Base-by-base conservation (phyloP, 768 basidiomycete genomes). In the Kwoniella mangroviensis region DNA sequence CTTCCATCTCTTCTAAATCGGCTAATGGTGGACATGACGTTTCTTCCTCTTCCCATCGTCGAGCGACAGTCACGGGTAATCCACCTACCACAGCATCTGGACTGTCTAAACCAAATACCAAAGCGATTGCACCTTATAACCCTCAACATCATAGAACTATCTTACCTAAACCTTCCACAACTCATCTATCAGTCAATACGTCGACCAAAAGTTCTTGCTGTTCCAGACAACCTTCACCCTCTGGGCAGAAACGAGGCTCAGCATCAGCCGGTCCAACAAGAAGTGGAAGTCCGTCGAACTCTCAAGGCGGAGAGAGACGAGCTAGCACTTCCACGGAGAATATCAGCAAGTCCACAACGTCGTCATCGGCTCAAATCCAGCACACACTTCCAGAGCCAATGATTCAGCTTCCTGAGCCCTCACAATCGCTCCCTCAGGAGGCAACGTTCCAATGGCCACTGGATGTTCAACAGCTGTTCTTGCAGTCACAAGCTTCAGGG, bases 61-160 rank as follows among this genome's bases (percentile, higher is more conserved):
- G 79, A 45, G 73, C 75, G 1, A 77, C 79, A 0, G 70, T 75
- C 17, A 75, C 76, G 1, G 63, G 68, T 11, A 65, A 41, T 52
- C 57, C 49, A 65, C 53, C 71, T 63, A 54, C 71, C 70, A 26
- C 53, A 0, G 52, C 28, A 41, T 40, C 65, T 22, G 71, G 74
- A 73, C 72, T 60, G 75, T 22, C 42, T 13, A 66, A 80, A 59
- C 65, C 73, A 24, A 67, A 74, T 3, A 61, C 59, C 19, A 80
- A 78, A 66, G 73, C 79, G 7, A 60, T 74, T 21, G 73, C 65
- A 5, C 72, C 63, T n/a, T 66, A 66, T 42, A 45, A 41, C 26
- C 26, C 65, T 43, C 43, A 62, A 10, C 67, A 72, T 10, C 70
- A 74, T 45, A 59, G 76, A 49, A 62, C 73, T 0, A 75, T 76